Conservation (phyloP, 2,329 filamentous ascomycete genomes). For the Diaporthe vaccinii region DNA sequence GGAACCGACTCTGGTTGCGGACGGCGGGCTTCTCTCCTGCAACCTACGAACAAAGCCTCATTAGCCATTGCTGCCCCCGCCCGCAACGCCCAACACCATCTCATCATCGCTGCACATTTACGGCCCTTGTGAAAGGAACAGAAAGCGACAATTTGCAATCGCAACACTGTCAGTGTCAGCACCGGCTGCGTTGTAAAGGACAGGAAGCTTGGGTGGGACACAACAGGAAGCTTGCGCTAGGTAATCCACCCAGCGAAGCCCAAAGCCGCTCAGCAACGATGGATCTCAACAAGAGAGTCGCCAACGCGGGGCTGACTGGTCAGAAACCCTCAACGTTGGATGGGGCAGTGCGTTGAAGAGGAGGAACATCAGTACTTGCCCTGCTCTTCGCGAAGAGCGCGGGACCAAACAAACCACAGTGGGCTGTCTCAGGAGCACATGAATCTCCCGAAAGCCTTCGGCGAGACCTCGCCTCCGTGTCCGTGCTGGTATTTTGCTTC, state of each 20-base stretch:
- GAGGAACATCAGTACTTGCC: conserved; percentile 17
- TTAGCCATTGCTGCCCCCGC: background rate
- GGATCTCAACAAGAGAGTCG: conserved; percentile 4
- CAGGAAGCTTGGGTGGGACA: background rate
- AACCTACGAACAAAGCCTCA: conserved; percentile 26
- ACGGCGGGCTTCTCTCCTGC: conserved; percentile 19
- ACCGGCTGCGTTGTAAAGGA: conserved; percentile 1
- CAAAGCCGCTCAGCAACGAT: conserved; percentile 1
- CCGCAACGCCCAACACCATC: conserved; percentile 10
- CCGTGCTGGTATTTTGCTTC: background rate
- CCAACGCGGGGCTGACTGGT: background rate
- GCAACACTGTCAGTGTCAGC: background rate
- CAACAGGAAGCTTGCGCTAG: conserved; percentile 11
- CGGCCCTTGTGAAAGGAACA: background rate
- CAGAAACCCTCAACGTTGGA: background rate
- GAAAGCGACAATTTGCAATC: background rate
- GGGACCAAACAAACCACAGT: background rate
- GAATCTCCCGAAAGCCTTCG: background rate
- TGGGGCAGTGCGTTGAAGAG: conserved; percentile 13
- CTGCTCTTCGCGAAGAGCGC: background rate
- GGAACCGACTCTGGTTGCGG: conserved; percentile 10
- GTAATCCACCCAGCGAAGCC: conserved; percentile 2
- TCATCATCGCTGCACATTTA: background rate
- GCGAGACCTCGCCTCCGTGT: background rate
- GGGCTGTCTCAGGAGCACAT: conserved; percentile 13